Conservation (phyloP, 1,139 yeast species). For the Geotrichum carabidarum region DNA sequence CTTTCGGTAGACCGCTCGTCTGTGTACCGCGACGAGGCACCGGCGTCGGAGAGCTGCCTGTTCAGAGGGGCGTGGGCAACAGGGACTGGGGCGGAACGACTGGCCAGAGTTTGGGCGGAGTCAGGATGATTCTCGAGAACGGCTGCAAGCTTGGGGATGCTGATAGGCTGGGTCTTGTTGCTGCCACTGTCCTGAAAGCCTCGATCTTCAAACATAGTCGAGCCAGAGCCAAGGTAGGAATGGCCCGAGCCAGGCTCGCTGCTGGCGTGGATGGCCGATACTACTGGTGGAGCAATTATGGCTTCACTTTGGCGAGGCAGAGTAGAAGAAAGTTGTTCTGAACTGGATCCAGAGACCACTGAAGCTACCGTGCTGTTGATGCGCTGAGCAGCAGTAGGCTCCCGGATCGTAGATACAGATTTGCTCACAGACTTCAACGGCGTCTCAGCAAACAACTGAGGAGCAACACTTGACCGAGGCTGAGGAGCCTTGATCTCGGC, state of each 20-base stretch:
- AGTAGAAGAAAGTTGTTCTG: not conserved
- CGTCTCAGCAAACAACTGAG: constrained; percentile 11
- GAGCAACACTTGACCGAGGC: constrained; percentile 14
- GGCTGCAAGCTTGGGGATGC: not conserved
- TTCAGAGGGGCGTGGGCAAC: not conserved
- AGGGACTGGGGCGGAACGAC: not conserved
- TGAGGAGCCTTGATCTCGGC: constrained; percentile 13
- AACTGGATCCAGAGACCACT: not conserved
- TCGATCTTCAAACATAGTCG: constrained; percentile 1
- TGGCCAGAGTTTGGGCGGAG: not conserved
- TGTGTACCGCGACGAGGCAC: not conserved
- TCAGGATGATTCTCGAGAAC: not conserved
- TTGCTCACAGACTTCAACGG: constrained; percentile 6
- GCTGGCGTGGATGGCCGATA: constrained; percentile 2
- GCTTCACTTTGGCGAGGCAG: constrained; percentile 5
- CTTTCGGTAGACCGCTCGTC: constrained; percentile 1
- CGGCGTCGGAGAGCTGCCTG: not conserved
- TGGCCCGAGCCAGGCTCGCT: not conserved
- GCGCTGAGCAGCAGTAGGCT: not conserved
- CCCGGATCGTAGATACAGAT: not conserved
- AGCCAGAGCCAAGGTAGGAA: not conserved
- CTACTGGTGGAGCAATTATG: constrained; percentile 7
- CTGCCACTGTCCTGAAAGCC: not conserved
- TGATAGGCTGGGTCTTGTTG: constrained; percentile 1
- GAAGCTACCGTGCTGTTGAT: not conserved